Base-by-base conservation (phyloP, 2,329 filamentous ascomycete species). In the Epichloe typhina region DNA sequence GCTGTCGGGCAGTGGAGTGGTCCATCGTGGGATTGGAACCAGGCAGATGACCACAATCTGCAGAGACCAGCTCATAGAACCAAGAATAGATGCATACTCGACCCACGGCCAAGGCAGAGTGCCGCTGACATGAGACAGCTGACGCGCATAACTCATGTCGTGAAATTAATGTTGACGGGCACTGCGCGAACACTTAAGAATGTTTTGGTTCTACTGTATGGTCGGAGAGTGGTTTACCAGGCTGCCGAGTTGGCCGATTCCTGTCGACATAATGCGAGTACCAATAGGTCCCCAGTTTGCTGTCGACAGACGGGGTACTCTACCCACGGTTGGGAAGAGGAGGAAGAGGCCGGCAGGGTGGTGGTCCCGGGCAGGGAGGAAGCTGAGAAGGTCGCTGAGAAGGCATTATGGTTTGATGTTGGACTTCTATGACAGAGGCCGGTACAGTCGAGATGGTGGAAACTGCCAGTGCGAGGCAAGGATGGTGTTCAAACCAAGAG, bases 291-390 rank as follows among this genome's bases (percentile, higher is more conserved):
- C 38, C 31, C 6, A 36, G 35, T 23, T 21, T 35, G 40, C 13
- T 39, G 40, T 47, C 19, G 38, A 38, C 39, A 42, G 40, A 37
- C 17, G 23, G 1, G 17, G 26, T 5, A 21, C 36, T 53, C 60
- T 79, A 79, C 59, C 69, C 71, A 61, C 75, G 72, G 70, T 80
- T 82, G 64, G 80, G 80, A 55, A 83, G 75, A 67, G 79, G 76
- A 66, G 80, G 80, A 50, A 83, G 76, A 67, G 80, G 80, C 50
- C 80, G 72, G 67, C 74, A 79, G 56, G 80, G 80, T 61, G 80
- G 80, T 54, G 80, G 80, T 59, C 80, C 80, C 50, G 80, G 79
- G 76, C 79, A 83, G 58, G 80, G 80, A 70, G 80, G 80, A 57
- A 83, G 77, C 62, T 82, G 78, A 59, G 79, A 80, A 55, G 80